Evolutionary conservation across 768 basidiomycete genomes (phyloP), one percentile per base, ranked within the genome.

Genomic region (Boletus barrowsii): DNA sequence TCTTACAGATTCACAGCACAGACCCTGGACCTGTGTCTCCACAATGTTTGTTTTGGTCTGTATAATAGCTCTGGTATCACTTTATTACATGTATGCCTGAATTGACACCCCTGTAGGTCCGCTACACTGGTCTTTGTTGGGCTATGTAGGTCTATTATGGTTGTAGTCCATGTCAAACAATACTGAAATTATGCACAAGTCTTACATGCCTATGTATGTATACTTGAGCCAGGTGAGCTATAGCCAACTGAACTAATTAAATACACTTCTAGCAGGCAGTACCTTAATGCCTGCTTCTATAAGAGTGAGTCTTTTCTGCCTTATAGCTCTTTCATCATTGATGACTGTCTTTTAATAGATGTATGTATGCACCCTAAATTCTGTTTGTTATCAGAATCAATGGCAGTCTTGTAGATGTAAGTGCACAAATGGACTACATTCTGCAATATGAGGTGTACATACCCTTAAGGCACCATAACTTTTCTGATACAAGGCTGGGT

Each of bases 21-120:
- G 7, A 41, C 30, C 35, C 2, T 62, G 60, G 60, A 51, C 49
- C 15, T 45, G 55, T 45, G 52, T 61, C n/a, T 61, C 60, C 4
- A 30, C 15, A 1, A n/a, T 57, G 0, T 61, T 57, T 22, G 7
- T 62, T 42, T 9, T 61, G n/a, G 49, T 50, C 3, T 8, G 49
- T 50, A 33, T 29, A 9, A 29, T 29, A 7, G 7, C 29, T 29
- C 29, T 9, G 14, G 13, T 10, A 3, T 9, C 29, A 29, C 29
- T 3, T 14, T 15, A 35, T 35, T 36, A 11, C 15, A 15, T 15
- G 13, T 13, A 13, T 10, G 41, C 26, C 4, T 24, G 15, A 20
- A 24, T n/a, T 22, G 6, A 33, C 41, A 32, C 20, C 8, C 4
- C 18, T 22, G 3, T 24, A 51, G 50, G 42, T 37, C 14, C 35